Percentiles rank a stretch among this genome's conserved stretches.
phyloP scores from a whole-genome alignment of 2,329 filamentous ascomycete genomes.

The Epichloe gansuensis region DNA sequence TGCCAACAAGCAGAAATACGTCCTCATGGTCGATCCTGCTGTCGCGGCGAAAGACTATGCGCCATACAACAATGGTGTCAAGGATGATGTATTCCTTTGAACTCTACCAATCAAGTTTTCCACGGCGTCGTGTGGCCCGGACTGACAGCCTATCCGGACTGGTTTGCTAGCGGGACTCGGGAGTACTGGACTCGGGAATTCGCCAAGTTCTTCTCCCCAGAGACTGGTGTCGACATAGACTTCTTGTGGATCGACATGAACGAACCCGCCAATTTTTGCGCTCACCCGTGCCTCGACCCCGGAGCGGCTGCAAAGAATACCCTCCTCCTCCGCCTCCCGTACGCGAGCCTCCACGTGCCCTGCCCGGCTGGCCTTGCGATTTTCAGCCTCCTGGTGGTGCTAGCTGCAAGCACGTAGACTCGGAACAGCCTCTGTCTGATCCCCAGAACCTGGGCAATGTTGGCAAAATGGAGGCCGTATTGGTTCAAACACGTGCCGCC shows the following conservation, averaged over 20 bases:
- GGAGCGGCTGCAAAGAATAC: conserved; percentile 26
- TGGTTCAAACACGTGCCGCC: not conserved
- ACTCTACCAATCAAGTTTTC: conserved; percentile 40
- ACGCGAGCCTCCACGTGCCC: conserved; percentile 45
- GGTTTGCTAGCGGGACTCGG: conserved; percentile 54
- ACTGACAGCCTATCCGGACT: conserved; percentile 59
- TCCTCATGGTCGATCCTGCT: conserved; percentile 69
- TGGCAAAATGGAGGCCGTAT: not conserved
- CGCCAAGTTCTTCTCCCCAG: conserved; percentile 46
- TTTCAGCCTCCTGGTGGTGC: conserved; percentile 11
- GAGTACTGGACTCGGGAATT: conserved; percentile 62
- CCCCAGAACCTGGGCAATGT: not conserved
- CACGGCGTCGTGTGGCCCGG: conserved; percentile 70
- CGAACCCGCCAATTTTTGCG: conserved; percentile 24
- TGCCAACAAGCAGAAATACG: conserved; percentile 53
- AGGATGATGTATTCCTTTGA: conserved; percentile 34
- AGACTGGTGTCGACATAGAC: conserved; percentile 60
- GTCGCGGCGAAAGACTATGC: conserved; percentile 44
- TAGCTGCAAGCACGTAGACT: conserved; percentile 3
- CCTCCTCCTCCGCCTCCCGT: conserved; percentile 51
- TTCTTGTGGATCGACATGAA: conserved; percentile 66
- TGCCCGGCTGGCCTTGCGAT: conserved; percentile 50
- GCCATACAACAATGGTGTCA: conserved; percentile 28
- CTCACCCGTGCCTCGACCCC: conserved; percentile 21
- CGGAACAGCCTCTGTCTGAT: not conserved